phyloP scores from a whole-genome alignment of 176 grass and related monocot genomes.

The Oryza longistaminata region DNA sequence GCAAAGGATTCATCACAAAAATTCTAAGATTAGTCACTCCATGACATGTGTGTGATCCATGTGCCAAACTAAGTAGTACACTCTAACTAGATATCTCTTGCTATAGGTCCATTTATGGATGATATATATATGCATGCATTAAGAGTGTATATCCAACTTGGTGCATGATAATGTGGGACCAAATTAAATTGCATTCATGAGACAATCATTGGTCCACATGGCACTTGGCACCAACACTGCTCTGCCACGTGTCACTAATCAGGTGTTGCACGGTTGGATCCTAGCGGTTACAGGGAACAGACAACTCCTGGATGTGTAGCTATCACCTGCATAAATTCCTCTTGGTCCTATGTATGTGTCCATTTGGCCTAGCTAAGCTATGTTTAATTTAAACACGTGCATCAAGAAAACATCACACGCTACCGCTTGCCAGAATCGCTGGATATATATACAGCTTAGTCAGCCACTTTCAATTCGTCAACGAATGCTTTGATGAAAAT shows the following conservation, averaged over 20 bases:
- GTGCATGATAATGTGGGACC: background rate
- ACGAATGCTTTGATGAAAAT: background rate
- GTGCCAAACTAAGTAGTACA: background rate
- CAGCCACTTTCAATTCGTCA: background rate
- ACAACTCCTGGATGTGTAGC: background rate
- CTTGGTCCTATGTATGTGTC: background rate
- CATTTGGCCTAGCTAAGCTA: background rate
- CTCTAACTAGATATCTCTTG: background rate
- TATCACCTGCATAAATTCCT: background rate
- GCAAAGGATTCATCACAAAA: background rate
- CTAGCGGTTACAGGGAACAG: background rate
- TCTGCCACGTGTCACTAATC: background rate
- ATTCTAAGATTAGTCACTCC: constrained; percentile 7
- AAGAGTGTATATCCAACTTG: background rate
- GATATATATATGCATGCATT: too few species aligned
- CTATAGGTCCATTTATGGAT: too few species aligned
- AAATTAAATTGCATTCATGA: background rate
- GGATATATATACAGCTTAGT: background rate
- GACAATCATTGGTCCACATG: background rate
- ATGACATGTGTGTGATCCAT: background rate
- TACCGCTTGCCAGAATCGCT: background rate
- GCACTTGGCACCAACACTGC: background rate
- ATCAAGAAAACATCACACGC: background rate
- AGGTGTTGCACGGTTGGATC: background rate
- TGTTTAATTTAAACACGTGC: background rate